Conservation (phyloP, 2,329 filamentous ascomycete species). For the Diplodia seriata region DNA sequence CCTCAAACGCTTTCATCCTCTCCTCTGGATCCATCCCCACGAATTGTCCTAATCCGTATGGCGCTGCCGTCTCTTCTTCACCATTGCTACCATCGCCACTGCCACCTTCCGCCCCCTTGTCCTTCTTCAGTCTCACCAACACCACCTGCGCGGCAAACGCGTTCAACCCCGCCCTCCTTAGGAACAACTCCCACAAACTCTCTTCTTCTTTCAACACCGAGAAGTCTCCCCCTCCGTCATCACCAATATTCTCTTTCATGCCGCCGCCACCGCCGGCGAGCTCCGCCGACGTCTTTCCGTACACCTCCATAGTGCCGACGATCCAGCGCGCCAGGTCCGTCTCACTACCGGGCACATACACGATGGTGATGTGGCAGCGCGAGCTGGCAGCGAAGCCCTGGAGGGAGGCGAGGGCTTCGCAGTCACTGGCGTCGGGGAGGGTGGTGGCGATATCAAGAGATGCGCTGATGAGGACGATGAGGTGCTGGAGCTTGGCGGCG, state of each 20-base stretch:
- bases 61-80: not conserved
- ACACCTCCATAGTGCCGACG: slow-evolving; percentile 42
- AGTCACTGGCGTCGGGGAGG: slow-evolving; percentile 40
- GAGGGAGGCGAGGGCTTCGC: slow-evolving; percentile 43
- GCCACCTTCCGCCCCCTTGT: too few relatives aligned
- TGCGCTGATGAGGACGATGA: slow-evolving; percentile 69
- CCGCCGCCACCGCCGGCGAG: slow-evolving; percentile 34
- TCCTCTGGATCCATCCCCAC: slow-evolving; percentile 62
- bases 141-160: slow-evolving; percentile 73
- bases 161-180: slow-evolving; percentile 72
- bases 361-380: slow-evolving; percentile 35
- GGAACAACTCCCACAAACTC: slow-evolving; percentile 70
- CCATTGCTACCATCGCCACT: slow-evolving; percentile 10
- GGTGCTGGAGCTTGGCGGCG: slow-evolving; percentile 68
- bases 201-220: slow-evolving; percentile 57
- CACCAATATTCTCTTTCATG: too few relatives aligned
- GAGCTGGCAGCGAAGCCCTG: slow-evolving; percentile 38
- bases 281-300: slow-evolving; percentile 43
- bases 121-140: slow-evolving; percentile 55
- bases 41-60: slow-evolving; percentile 60
- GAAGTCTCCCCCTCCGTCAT: too few relatives aligned
- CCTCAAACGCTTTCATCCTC: slow-evolving; percentile 59
- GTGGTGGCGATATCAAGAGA: not conserved
- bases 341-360: slow-evolving; percentile 54
- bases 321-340: slow-evolving; percentile 46